Conservation (phyloP, 2,329 filamentous ascomycete species). For the Lizonia empirigonia region DNA sequence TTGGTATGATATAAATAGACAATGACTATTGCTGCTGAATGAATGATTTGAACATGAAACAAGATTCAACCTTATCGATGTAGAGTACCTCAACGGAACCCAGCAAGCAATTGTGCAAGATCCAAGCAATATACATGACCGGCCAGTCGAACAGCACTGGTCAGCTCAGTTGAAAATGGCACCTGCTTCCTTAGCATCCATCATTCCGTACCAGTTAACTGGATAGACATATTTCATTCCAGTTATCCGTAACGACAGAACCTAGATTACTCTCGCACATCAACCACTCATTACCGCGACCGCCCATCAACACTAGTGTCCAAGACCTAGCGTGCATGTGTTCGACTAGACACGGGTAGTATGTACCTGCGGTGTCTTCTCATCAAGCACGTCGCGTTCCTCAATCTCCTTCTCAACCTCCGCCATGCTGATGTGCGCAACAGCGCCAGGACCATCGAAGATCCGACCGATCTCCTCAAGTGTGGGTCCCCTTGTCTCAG, state of each 20-base stretch:
- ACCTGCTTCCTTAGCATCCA: no score
- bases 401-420: constrained; percentile 29
- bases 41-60: no score
- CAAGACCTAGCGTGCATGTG: not conserved
- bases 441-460: constrained; percentile 67
- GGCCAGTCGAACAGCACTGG: no score
- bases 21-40: no score
- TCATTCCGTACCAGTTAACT: no score
- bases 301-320: not conserved
- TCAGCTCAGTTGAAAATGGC: no score
- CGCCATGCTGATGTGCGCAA: constrained; percentile 34
- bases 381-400: constrained; percentile 21
- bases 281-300: not conserved
- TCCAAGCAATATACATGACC: no score
- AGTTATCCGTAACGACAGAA: not conserved
- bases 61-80: no score
- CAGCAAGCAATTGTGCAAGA: no score
- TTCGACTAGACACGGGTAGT: constrained; percentile 16
- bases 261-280: not conserved
- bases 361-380: constrained; percentile 24
- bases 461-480: constrained; percentile 72
- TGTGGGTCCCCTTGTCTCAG: constrained; percentile 69
- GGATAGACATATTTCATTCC: not conserved
- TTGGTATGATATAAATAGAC: no score
- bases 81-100: no score